Evolutionary conservation across 1,284 basidiomycete species (phyloP), one percentile per base, ranked within the genome.

Genomic region (Irpex rosettiformis): DNA sequence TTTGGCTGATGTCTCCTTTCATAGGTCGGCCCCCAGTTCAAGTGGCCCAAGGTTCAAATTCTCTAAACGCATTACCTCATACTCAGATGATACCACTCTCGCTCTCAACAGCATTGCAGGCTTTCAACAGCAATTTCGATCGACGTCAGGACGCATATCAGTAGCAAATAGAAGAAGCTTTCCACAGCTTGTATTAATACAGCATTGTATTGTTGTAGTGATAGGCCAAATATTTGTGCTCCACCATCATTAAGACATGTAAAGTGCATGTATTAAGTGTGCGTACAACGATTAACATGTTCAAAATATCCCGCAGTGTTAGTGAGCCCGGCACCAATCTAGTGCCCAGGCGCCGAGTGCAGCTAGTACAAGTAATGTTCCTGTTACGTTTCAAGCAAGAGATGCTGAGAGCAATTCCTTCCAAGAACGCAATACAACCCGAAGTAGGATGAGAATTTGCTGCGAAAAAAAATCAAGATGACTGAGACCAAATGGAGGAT

Each of bases 41-140:
- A 84, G 72, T 91, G 84, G 86, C 91, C 91, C 61, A 93, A 92
- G 75, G 84, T 87, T 57, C 65, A 81, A 57, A 71, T 92, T 63
- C 73, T 92, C 21, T 61, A 57, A 55, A 52, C 43, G 7, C 24
- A 22, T 5, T n/a, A 7, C 24, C 13, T 11, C 27, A 8, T 11
- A 10, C 8, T 27, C 48, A 25, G 3, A 47, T 22, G 56, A 40
- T 33, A 27, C 18, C 22, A 37, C 27, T 18, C 52, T 8, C 18
- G 56, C 64, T 61, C 60, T 62, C 62, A 65, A 62, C 61, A 64
- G 59, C 66, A 65, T 61, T 55, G 61, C n/a, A 40, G 57, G 57
- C 57, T 58, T 57, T 62, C 57, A 58, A 58, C 57, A 58, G 57
- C 57, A 58, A 52, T 37, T n/a, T n/a, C n/a, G n/a, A 37, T 16